Conservation (phyloP, 176 grass and related monocot genomes). For the Oryza meyeriana region DNA sequence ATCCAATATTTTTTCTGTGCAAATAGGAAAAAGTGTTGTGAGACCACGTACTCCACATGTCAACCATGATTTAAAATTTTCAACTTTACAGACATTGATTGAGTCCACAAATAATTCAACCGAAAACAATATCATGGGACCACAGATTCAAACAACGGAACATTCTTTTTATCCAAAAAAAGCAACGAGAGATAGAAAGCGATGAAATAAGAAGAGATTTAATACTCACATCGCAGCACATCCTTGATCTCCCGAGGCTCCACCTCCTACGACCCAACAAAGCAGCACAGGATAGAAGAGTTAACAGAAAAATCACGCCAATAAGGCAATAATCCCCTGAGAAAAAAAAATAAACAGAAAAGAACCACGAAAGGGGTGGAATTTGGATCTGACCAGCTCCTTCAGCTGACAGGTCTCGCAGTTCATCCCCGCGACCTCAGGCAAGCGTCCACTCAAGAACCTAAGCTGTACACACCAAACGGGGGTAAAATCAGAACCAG, state of each 20-base stretch:
- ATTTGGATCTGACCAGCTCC: conserved; percentile 39
- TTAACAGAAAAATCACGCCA: background rate
- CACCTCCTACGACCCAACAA: background rate
- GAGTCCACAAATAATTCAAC: background rate
- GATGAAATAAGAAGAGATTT: background rate
- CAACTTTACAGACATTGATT: background rate
- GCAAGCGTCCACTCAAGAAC: background rate
- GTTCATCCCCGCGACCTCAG: conserved; percentile 36
- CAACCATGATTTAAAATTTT: background rate
- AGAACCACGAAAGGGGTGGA: conserved; percentile 3
- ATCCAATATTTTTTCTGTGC: background rate
- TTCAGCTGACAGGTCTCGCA: conserved; percentile 65
- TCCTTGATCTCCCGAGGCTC: conserved; percentile 10
- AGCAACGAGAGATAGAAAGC: background rate
- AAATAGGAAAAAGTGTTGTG: background rate
- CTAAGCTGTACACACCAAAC: background rate
- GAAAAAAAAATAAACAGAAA: background rate
- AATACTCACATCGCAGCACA: conserved; percentile 20
- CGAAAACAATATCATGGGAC: background rate
- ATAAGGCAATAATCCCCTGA: background rate
- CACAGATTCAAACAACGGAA: background rate
- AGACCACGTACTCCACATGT: background rate
- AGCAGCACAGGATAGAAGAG: background rate
- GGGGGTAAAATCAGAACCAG: background rate
- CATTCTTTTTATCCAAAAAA: too few species aligned